A percentile compares a stretch with the other conserved stretches of the same genome.
Conservation (phyloP, 768 basidiomycete genomes). For the Boletus coccyginus region DNA sequence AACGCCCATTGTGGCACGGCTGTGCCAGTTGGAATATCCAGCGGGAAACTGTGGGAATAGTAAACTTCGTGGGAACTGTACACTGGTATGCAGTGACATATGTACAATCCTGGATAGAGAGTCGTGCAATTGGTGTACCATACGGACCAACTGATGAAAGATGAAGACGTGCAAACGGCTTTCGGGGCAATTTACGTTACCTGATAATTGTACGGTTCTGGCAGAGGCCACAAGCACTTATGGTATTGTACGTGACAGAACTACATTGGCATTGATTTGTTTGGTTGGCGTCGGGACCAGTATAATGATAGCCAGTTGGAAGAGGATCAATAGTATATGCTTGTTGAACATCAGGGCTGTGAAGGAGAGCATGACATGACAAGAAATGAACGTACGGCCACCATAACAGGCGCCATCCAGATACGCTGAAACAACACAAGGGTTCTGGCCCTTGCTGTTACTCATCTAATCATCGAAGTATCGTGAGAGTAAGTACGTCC, state of each 20-base stretch:
- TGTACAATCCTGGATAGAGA: slow-evolving; percentile 31
- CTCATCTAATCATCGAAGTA: slow-evolving; percentile 20
- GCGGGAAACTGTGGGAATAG: slow-evolving; percentile 38
- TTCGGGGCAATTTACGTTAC: slow-evolving; percentile 22
- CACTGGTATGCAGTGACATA: slow-evolving; percentile 8
- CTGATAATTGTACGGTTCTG: slow-evolving; percentile 42
- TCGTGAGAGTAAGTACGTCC: background rate
- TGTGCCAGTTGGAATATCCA: slow-evolving; percentile 45
- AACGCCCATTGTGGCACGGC: slow-evolving; percentile 64
- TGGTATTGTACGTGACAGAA: slow-evolving; percentile 51
- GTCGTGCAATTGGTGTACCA: slow-evolving; percentile 50
- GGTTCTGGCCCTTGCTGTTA: slow-evolving; percentile 47
- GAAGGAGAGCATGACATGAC: slow-evolving; percentile 5
- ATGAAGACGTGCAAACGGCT: background rate
- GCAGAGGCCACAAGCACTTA: slow-evolving; percentile 58
- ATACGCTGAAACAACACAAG: slow-evolving; percentile 45
- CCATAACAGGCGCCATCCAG: slow-evolving; percentile 41
- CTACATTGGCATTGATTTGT: slow-evolving; percentile 48
- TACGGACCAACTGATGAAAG: slow-evolving; percentile 43
- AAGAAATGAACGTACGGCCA: slow-evolving; percentile 35
- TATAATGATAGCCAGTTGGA: slow-evolving; percentile 30
- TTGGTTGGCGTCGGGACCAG: slow-evolving; percentile 31
- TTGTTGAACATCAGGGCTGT: slow-evolving; percentile 16
- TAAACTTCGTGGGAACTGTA: background rate
- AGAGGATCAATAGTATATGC: slow-evolving; percentile 40